These are phyloP conservation scores for Brassica incana DNA, from an alignment of 345 rosid species.

Conservation along the genomic window DNA sequence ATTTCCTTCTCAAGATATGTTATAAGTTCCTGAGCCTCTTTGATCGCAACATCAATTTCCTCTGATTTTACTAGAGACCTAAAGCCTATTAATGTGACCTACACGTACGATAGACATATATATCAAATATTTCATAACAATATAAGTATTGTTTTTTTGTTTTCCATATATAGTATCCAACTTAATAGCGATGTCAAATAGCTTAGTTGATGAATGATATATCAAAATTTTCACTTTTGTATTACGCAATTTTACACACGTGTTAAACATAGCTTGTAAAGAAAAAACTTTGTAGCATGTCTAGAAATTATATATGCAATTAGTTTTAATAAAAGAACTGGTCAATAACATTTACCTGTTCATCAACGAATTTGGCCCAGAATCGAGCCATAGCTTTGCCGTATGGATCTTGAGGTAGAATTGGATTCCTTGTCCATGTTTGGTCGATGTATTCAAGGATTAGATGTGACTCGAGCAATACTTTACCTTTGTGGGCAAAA, in stretches of 20 bases:
- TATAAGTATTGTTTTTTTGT: background rate
- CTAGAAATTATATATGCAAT: background rate
- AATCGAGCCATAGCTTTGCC: slow-evolving; percentile 46
- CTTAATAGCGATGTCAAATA: background rate
- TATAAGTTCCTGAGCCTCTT: slow-evolving; percentile 26
- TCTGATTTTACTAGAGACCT: slow-evolving; percentile 2
- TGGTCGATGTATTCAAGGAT: slow-evolving; percentile 56
- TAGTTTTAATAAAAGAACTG: background rate
- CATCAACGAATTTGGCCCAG: slow-evolving; percentile 48
- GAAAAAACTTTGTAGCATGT: background rate
- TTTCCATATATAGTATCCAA: background rate
- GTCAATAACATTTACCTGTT: slow-evolving; percentile 30
- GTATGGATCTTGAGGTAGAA: slow-evolving; percentile 46
- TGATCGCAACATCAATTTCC: slow-evolving; percentile 8
- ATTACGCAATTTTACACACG: background rate
- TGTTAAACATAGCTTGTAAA: background rate
- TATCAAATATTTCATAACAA: background rate
- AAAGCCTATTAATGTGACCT: slow-evolving; percentile 10
- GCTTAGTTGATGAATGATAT: background rate
- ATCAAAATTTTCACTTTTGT: background rate
- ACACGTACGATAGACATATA: background rate
- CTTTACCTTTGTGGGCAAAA: slow-evolving; percentile 46
- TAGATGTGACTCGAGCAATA: slow-evolving; percentile 41
- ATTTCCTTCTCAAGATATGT: slow-evolving; percentile 39
- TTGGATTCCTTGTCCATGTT: slow-evolving; percentile 45